phyloP scores from a whole-genome alignment of 2,329 filamentous ascomycete genomes.

The Pseudocercospora fijiensis region DNA sequence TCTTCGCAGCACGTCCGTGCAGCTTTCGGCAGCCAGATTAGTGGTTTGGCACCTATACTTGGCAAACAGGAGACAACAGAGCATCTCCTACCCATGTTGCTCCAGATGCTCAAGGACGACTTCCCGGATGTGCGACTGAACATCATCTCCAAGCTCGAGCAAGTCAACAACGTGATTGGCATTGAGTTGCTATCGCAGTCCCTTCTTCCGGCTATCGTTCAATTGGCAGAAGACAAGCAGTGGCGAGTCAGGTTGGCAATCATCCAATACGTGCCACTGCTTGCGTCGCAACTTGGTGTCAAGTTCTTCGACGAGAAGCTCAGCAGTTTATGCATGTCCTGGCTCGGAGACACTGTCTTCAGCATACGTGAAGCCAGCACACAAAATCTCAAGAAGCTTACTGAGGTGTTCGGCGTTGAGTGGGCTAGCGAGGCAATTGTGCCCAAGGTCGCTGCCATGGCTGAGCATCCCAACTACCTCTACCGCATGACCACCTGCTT shows the following conservation, averaged over 20 bases:
- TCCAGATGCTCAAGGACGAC: slow-evolving; percentile 99
- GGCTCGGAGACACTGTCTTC: slow-evolving; percentile 97
- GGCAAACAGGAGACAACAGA: slow-evolving; percentile 99
- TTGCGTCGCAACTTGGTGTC: slow-evolving; percentile 92
- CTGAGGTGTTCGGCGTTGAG: slow-evolving; percentile 95
- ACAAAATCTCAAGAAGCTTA: slow-evolving; percentile 96
- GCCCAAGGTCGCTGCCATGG: slow-evolving; percentile 98
- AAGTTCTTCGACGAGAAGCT: slow-evolving; percentile 99
- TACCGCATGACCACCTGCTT: slow-evolving; percentile 99
- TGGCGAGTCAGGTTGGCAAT: slow-evolving; percentile 97
- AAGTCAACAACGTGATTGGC: slow-evolving; percentile 97
- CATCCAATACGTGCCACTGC: slow-evolving; percentile 96
- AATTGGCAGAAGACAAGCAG: slow-evolving; percentile 97
- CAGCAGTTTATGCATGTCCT: slow-evolving; percentile 93
- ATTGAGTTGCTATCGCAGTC: slow-evolving; percentile 97
- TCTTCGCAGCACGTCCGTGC: slow-evolving; percentile 95
- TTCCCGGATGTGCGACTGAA: slow-evolving; percentile 97
- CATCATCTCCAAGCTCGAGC: slow-evolving; percentile 99
- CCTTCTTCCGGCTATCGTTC: slow-evolving; percentile 92
- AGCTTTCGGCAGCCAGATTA: slow-evolving; percentile 93
- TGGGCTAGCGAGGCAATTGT: slow-evolving; percentile 98
- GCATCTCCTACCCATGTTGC: slow-evolving; percentile 96
- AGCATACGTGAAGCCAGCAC: slow-evolving; percentile 97
- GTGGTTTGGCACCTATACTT: slow-evolving; percentile 90
- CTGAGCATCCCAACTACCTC: slow-evolving; percentile 95